Evolutionary conservation across 2,329 filamentous ascomycete species (phyloP), one percentile per base, ranked within the genome.

Genomic region (Didymella pomorum): DNA sequence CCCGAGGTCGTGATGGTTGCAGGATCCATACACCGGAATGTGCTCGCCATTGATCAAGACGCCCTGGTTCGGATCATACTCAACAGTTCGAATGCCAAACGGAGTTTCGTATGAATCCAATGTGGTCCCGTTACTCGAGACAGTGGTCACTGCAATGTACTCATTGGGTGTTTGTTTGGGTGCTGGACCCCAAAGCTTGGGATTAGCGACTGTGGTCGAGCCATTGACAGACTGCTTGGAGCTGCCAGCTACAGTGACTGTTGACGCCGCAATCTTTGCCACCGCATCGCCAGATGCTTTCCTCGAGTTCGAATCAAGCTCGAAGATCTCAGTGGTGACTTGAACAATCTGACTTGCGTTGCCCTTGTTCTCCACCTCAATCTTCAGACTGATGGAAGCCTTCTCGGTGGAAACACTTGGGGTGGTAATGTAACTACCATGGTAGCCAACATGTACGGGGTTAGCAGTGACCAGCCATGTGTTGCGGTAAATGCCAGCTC

Each of bases 401-500:
- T 80, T 78, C 7, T 77, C 56, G 0, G 71, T 60, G 2, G 84
- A 82, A 0, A 86, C 78, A 3, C 72, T 64, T 12, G 71, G 78
- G 7, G 83, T 79, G 1, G 79, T 82, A 53, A 85, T 73, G 46
- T 76, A 81, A 3, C 65, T 84, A 3, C 83, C 84, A 45, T 74
- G 82, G 43, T 85, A 80, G 9, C 70, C 79, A 3, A 86, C 78
- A 57, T 73, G 83, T 0, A 77, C 72, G 1, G 77, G 67, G 33
- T 79, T 70, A 11, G 80, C 79, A 56, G 81, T 84, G 33, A 80
- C 79, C 16, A 86, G 76, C 83, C 83, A 86, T 4, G 85, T 75
- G 56, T 84, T 84, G 1, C 83, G 79, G 64, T 85, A 85, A 14
- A 86, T 73, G 1, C 83, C 83, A 12, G 75, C 83, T 14, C 83